Conservation (phyloP, 805 yeast genomes). For the Komagataella phaffii region DNA sequence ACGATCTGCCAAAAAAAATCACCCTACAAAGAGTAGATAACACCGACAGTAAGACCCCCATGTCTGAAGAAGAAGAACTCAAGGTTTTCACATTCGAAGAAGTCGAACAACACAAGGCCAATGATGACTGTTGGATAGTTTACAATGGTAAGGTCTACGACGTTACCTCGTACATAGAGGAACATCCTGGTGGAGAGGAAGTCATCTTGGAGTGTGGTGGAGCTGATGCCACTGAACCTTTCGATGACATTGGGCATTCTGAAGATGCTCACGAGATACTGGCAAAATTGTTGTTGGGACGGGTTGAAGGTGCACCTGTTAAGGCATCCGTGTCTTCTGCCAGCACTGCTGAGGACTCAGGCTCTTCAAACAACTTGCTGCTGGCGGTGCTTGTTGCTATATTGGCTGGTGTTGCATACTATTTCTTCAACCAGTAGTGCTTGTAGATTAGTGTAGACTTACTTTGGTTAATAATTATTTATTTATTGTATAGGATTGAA, state of each 20-base stretch:
- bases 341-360: constrained; percentile 4
- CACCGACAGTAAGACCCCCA: neutral
- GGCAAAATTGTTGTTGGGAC: constrained; percentile 60
- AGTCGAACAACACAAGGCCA: constrained; percentile 58
- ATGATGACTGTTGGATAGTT: constrained; percentile 75
- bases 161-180: constrained; percentile 52
- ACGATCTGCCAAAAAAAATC: neutral
- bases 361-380: constrained; percentile 13
- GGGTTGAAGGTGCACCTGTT: constrained; percentile 44
- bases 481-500: neutral
- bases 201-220: constrained; percentile 77
- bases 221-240: constrained; percentile 56
- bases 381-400: constrained; percentile 21
- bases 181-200: constrained; percentile 68
- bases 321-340: constrained; percentile 9
- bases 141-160: constrained; percentile 73
- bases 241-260: constrained; percentile 90
- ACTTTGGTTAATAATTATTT: neutral
- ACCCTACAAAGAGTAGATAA: neutral
- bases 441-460: neutral
- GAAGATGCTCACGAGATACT: constrained; percentile 85
- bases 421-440: constrained; percentile 2
- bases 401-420: constrained; percentile 30
- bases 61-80: constrained; percentile 20
- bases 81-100: constrained; percentile 51